Evolutionary conservation across 2,329 filamentous ascomycete species (phyloP), one percentile per base, ranked within the genome.

Genomic region (Colletotrichum coccodes): DNA sequence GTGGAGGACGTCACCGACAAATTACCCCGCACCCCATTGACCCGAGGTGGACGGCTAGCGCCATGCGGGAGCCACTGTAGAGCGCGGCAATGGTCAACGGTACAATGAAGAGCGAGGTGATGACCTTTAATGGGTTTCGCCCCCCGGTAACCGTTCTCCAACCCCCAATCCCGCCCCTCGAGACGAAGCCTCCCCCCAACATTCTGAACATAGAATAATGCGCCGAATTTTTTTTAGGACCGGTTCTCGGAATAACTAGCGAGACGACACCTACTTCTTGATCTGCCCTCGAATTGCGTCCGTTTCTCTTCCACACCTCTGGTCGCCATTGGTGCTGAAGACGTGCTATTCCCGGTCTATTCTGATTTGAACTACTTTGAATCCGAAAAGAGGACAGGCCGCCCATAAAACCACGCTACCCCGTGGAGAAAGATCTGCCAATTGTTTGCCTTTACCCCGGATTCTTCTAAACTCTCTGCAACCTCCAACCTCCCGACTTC

Each of bases 81-180:
- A 30, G 66, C 47, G 42, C 60, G 69, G 69, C 42, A 70, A 32
- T 70, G 56, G 52, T 18, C 23, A 30, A 57, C 68, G 70, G 70
- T 57, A 63, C 69, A 72, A 71, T 72, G 59, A 64, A 67, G 56
- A 71, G 70, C 70, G 70, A 72, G 68, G 23, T 57, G 68, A 71
- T 71, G 64, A 70, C 69, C 70, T 64, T 71, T 57, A 40, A 44
- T 50, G 60, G 40, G 54, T 56, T 64, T 40, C 50, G 54, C 57
- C 60, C 56, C 38, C 64, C 38, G 46, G 58, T 12, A 60, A 14
- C 59, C 49, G 32, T 56, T 56, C 65, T 65, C 65, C 65, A 65
- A 68, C 46, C 47, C 49, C 53, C 46, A 26, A 58, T n/a, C 14
- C 28, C 60, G 53, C 60, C 52, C 64, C 38, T 57, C 53, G 49